These are phyloP conservation scores for Naematelia encephala DNA, from an alignment of 768 basidiomycete species.

Conservation along the genomic window DNA sequence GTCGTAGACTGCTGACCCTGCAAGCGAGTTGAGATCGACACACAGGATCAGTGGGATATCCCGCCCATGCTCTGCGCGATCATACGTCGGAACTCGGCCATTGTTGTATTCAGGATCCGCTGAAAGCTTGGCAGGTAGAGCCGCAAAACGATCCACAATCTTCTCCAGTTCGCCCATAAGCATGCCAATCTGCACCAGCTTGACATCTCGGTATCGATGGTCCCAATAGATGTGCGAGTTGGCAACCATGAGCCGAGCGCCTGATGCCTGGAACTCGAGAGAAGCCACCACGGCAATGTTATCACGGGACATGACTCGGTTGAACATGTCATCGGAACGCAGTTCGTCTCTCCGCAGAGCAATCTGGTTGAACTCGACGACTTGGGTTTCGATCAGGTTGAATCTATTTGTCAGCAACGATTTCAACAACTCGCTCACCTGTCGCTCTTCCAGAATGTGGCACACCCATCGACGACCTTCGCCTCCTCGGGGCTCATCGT, in stretches of 20 bases:
- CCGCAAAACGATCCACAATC: constrained; percentile 76
- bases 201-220: constrained; percentile 87
- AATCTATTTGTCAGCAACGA: constrained; percentile 58
- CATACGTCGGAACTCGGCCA: constrained; percentile 38
- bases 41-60: constrained; percentile 89
- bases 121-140: constrained; percentile 63
- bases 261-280: constrained; percentile 80
- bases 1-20: constrained; percentile 84
- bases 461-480: constrained; percentile 90
- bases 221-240: constrained; percentile 95
- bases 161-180: constrained; percentile 90
- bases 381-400: constrained; percentile 84
- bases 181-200: constrained; percentile 91
- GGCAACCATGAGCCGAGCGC: constrained; percentile 79
- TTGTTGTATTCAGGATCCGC: constrained; percentile 30
- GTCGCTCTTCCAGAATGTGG: constrained; percentile 85
- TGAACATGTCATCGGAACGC: constrained; percentile 95
- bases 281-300: constrained; percentile 83
- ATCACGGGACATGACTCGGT: constrained; percentile 91
- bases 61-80: constrained; percentile 56
- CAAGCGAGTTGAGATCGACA: constrained; percentile 93
- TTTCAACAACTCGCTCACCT: constrained; percentile 61
- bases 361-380: constrained; percentile 86
- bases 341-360: constrained; percentile 84
- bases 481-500: constrained; percentile 86